phyloP scores from a whole-genome alignment of 768 basidiomycete species.

The Favolaschia claudopus region DNA sequence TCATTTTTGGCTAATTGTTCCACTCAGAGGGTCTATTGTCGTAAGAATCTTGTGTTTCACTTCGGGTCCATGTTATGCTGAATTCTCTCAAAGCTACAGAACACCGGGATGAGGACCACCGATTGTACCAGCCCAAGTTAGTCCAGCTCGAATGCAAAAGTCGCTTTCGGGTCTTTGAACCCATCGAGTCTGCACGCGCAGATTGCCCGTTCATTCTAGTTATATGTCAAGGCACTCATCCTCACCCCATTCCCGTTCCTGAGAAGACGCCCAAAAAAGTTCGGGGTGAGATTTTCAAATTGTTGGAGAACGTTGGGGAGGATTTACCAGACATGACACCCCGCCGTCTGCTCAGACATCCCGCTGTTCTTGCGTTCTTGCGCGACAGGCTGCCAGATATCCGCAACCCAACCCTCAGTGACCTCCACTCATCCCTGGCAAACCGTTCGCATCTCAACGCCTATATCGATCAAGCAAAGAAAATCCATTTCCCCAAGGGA shows the following conservation, averaged over 20 bases:
- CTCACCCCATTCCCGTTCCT: constrained; percentile 31
- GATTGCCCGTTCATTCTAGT: constrained; percentile 28
- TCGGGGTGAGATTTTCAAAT: constrained; percentile 3
- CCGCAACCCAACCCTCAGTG: constrained; percentile 21
- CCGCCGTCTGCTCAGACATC: constrained; percentile 30
- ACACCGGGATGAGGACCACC: constrained; percentile 9
- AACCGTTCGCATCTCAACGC: constrained; percentile 29
- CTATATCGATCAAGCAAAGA: constrained; percentile 27
- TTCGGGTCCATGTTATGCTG: too few species aligned
- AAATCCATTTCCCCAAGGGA: constrained; percentile 22
- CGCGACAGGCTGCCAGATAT: constrained; percentile 12
- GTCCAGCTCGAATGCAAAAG: constrained; percentile 12
- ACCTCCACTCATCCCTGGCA: constrained; percentile 37
- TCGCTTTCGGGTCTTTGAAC: constrained; percentile 20
- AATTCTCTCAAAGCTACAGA: constrained; percentile 20
- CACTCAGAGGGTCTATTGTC: constrained; percentile 23
- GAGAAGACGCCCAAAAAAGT: constrained; percentile 29
- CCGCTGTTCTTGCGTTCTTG: constrained; percentile 24
- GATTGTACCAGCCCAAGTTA: constrained; percentile 21
- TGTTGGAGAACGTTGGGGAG: constrained; percentile 15
- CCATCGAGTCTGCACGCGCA: constrained; percentile 4
- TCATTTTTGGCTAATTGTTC: constrained; percentile 26
- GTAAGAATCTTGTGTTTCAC: too few species aligned
- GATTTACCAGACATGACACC: constrained; percentile 36
- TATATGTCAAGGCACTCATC: constrained; percentile 14